A percentile compares a stretch with the other conserved stretches of the same genome.
These are phyloP conservation scores for Dactylellina sp. DNA, from an alignment of 2,329 filamentous ascomycete genomes.

Conservation along the genomic window DNA sequence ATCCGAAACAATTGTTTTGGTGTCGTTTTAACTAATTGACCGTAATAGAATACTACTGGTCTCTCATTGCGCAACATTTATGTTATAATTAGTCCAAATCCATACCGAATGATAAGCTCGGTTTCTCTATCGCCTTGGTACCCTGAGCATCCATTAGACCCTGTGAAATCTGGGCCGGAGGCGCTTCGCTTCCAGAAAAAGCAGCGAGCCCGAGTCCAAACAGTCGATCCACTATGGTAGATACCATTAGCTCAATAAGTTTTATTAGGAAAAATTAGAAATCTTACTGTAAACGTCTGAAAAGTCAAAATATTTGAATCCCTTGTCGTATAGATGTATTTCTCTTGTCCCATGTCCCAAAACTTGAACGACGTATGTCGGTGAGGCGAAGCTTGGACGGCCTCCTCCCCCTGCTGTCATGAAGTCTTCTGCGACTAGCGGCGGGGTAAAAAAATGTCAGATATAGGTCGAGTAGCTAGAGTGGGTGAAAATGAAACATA, in stretches of 20 bases:
- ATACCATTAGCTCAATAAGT: not conserved
- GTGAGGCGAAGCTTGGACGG: conserved; percentile 10
- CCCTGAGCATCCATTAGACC: not conserved
- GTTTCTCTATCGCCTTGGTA: no score
- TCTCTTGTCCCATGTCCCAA: conserved; percentile 6
- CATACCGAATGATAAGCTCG: no score
- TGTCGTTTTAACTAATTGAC: no score
- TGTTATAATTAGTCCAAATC: no score
- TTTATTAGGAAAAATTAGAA: not conserved
- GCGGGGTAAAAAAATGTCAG: not conserved
- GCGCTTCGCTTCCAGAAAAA: conserved; percentile 4
- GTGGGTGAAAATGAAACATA: not conserved
- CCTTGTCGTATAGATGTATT: conserved; percentile 8
- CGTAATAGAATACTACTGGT: no score
- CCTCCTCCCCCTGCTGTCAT: conserved; percentile 2
- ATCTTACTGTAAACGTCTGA: conserved; percentile 23
- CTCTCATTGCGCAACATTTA: no score
- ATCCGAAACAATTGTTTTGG: no score
- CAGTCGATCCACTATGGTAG: conserved; percentile 15
- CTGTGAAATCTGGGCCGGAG: not conserved
- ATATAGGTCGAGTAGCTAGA: not conserved
- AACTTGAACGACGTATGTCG: conserved; percentile 18
- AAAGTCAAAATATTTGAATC: conserved; percentile 19
- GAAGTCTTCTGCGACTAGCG: conserved; percentile 19
- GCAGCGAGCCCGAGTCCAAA: conserved; percentile 29